Percentiles rank a stretch among this genome's conserved stretches.
Conservation (phyloP, 2,329 filamentous ascomycete genomes). For the Cladosporium sp. region DNA sequence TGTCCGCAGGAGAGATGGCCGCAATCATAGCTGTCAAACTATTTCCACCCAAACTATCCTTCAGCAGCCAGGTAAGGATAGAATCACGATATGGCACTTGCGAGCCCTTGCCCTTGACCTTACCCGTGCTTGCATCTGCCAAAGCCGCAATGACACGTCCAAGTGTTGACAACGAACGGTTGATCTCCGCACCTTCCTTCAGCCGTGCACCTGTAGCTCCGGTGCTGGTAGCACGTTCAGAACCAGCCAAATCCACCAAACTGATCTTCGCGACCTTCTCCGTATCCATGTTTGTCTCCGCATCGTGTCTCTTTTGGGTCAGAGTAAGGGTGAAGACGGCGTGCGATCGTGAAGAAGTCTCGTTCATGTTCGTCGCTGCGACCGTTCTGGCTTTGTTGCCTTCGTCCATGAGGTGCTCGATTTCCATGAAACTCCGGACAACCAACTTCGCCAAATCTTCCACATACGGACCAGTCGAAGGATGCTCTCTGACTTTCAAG, state of each 20-base stretch:
- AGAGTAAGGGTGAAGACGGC: conserved; percentile 95
- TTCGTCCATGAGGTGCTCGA: conserved; percentile 97
- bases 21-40: conserved; percentile 99
- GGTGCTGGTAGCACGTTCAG: conserved; percentile 92
- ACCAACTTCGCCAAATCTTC: conserved; percentile 95
- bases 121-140: conserved; percentile 79
- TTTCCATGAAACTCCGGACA: conserved; percentile 87
- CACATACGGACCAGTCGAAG: conserved; percentile 93
- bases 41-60: conserved; percentile 95
- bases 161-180: conserved; percentile 88
- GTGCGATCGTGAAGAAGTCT: conserved; percentile 96
- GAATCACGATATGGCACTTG: conserved; percentile 97
- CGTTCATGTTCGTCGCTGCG: conserved; percentile 99
- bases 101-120: conserved; percentile 67
- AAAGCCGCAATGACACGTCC: conserved; percentile 95
- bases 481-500: conserved; percentile 94
- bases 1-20: conserved; percentile 94
- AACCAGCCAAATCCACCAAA: conserved; percentile 94
- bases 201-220: conserved; percentile 90
- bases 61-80: conserved; percentile 90
- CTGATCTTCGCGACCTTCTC: conserved; percentile 98
- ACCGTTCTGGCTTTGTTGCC: conserved; percentile 98
- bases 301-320: conserved; percentile 86
- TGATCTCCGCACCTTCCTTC: conserved; percentile 98
- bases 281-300: conserved; percentile 91